Evolutionary conservation across 1,284 basidiomycete species (phyloP).

Genomic region (Volvariella surrecta): DNA sequence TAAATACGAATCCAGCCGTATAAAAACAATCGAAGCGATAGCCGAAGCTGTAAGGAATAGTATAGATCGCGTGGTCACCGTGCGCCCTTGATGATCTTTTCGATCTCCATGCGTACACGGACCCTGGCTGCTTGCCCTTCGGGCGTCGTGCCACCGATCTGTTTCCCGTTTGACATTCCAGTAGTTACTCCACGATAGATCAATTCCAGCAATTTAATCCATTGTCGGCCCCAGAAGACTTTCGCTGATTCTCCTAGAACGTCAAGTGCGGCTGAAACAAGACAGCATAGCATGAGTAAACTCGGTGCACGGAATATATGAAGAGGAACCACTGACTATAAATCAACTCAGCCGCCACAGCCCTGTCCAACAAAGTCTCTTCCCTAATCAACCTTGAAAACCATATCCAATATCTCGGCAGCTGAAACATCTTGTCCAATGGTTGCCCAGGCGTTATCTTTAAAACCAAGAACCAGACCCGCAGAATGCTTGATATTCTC

Average conservation of each 20-base stretch:
- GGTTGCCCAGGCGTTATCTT: conserved; percentile 32
- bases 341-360: conserved; percentile 54
- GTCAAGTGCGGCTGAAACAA: conserved; percentile 55
- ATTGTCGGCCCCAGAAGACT: conserved; percentile 69
- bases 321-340: conserved; percentile 43
- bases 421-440: conserved; percentile 44
- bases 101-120: conserved; percentile 55
- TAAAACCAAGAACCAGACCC: conserved; percentile 84
- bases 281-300: conserved; percentile 8
- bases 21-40: too few relatives aligned
- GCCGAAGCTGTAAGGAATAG: too few relatives aligned
- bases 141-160: conserved; percentile 45
- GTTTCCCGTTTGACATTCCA: conserved; percentile 35
- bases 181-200: conserved; percentile 55
- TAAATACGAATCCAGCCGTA: too few relatives aligned
- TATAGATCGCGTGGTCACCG: too few relatives aligned
- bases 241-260: conserved; percentile 58
- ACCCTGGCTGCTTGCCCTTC: conserved; percentile 54
- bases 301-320: background rate
- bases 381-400: conserved; percentile 52
- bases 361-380: conserved; percentile 38
- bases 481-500: conserved; percentile 78
- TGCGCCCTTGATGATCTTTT: conserved; percentile 39
- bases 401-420: conserved; percentile 62
- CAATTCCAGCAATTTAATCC: conserved; percentile 65